phyloP scores from a whole-genome alignment of 176 grass and related monocot species.

The Pontederia paniculata region DNA sequence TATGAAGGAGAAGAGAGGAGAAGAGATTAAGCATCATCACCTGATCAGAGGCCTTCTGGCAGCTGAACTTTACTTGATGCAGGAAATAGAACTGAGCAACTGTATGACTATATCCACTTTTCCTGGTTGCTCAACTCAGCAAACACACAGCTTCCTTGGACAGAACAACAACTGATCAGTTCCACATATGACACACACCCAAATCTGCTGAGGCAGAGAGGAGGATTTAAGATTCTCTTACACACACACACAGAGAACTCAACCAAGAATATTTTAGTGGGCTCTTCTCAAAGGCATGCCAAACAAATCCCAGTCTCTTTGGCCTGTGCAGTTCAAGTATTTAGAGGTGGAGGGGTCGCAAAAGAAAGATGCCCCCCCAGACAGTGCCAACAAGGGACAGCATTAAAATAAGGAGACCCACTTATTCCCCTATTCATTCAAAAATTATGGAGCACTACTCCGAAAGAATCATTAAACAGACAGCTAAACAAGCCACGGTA shows the following conservation, averaged over 20 bases:
- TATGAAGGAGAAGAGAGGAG: too few relatives aligned
- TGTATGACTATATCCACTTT: too few relatives aligned
- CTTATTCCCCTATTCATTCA: background rate
- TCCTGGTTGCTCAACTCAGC: background rate
- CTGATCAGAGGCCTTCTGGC: too few relatives aligned
- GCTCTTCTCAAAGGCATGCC: conserved; percentile 1
- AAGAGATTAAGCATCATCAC: too few relatives aligned
- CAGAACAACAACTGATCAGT: background rate
- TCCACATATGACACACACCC: background rate
- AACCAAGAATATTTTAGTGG: conserved; percentile 7
- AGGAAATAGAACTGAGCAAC: too few relatives aligned
- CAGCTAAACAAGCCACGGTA: conserved; percentile 3
- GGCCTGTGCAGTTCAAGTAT: conserved; percentile 10
- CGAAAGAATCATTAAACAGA: conserved; percentile 6
- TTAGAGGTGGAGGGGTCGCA: background rate
- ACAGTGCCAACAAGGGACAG: conserved; percentile 7
- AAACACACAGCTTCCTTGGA: background rate
- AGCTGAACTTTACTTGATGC: too few relatives aligned
- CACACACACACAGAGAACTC: background rate
- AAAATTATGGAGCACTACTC: conserved; percentile 2
- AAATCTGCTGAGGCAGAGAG: background rate
- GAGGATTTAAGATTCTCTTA: conserved; percentile 2
- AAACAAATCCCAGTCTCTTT: conserved; percentile 9
- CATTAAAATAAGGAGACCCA: conserved; percentile 4
- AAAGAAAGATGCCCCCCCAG: conserved; percentile 13